Evolutionary conservation across 73 alveolate genomes (phyloP).

Genomic region (Tetrahymena elliotti): DNA sequence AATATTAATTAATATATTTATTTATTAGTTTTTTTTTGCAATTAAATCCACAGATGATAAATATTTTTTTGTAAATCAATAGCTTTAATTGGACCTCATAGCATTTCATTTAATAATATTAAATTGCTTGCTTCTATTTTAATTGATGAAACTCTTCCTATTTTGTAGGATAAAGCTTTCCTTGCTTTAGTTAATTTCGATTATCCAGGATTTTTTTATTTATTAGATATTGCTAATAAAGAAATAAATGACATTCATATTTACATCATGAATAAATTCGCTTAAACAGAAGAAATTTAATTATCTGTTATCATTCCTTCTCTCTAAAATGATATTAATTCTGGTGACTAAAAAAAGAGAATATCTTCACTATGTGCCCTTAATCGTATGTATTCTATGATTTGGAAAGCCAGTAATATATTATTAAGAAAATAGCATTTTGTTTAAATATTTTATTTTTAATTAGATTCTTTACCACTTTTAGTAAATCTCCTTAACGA

Average conservation of each 20-base stretch:
- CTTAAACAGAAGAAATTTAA: conserved; percentile 70
- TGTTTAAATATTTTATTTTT: background rate
- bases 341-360: conserved; percentile 59
- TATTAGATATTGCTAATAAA: conserved; percentile 72
- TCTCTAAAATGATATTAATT: conserved; percentile 55
- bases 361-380: conserved; percentile 72
- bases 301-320: conserved; percentile 74
- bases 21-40: too few species aligned
- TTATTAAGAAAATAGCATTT: background rate
- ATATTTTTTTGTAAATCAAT: conserved; percentile 37
- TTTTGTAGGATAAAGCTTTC: conserved; percentile 50
- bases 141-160: conserved; percentile 64
- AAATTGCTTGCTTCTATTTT: conserved; percentile 60
- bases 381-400: conserved; percentile 74
- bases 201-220: conserved; percentile 60
- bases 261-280: conserved; percentile 61
- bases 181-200: conserved; percentile 68
- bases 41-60: too few species aligned
- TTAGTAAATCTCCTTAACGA: conserved; percentile 67
- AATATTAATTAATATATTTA: too few species aligned
- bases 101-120: conserved; percentile 52
- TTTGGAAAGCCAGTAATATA: conserved; percentile 50
- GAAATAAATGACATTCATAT: conserved; percentile 66
- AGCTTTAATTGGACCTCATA: conserved; percentile 66
- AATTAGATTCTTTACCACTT: conserved; percentile 56